Evolutionary conservation across 2,329 filamentous ascomycete species (phyloP).

Genomic region (Calcarisporium arbuscula): DNA sequence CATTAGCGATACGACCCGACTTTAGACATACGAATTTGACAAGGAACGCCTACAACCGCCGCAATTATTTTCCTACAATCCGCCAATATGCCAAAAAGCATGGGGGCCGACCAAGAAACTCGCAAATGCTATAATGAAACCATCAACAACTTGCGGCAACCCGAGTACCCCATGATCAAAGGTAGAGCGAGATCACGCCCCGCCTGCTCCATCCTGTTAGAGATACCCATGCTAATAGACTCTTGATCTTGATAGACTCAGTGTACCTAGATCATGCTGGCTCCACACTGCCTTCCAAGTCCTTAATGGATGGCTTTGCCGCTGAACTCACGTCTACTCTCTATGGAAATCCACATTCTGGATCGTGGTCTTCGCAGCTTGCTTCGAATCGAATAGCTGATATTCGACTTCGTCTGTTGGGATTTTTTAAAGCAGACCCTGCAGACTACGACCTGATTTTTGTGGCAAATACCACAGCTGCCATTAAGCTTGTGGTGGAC

Average conservation of each 20-base stretch:
- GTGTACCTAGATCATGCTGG: conserved; percentile 92
- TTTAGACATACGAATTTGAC: no score
- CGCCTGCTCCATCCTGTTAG: background rate
- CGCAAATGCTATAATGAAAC: conserved; percentile 55
- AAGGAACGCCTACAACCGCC: no score
- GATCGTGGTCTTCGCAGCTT: conserved; percentile 71
- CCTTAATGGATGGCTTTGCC: conserved; percentile 72
- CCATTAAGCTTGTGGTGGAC: conserved; percentile 80
- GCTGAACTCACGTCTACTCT: conserved; percentile 71
- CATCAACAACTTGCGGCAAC: conserved; percentile 51
- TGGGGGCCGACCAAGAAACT: conserved; percentile 13
- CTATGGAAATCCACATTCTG: conserved; percentile 89
- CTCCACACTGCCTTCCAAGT: conserved; percentile 78
- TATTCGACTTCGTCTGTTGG: conserved; percentile 61
- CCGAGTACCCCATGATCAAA: conserved; percentile 65
- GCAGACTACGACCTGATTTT: conserved; percentile 83
- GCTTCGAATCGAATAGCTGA: conserved; percentile 72
- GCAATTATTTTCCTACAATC: no score
- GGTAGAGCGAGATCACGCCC: conserved; percentile 38
- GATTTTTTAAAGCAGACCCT: conserved; percentile 76
- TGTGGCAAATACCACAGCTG: conserved; percentile 86
- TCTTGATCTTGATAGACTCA: conserved; percentile 43
- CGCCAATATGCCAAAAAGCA: background rate
- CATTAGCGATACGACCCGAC: no score
- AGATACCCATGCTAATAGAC: background rate